Percentiles rank a stretch among this genome's conserved stretches.
phyloP scores from a whole-genome alignment of 1,284 basidiomycete species.

The Chalciporus sp. region DNA sequence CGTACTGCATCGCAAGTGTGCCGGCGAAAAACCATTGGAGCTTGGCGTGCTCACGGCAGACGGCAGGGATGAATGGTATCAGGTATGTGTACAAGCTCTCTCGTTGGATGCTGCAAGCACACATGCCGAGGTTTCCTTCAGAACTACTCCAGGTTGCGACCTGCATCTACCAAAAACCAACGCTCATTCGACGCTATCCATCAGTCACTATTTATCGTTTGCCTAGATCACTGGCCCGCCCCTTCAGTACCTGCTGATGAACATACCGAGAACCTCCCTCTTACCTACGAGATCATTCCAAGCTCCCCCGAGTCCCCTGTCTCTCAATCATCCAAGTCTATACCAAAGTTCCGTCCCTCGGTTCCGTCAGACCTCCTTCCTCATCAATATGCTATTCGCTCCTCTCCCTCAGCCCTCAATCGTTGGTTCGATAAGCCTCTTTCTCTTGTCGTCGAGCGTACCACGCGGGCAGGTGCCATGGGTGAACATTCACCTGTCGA shows the following conservation, averaged over 20 bases:
- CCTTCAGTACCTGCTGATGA: constrained; percentile 31
- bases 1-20: constrained; percentile 53
- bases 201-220: constrained; percentile 59
- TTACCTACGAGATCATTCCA: constrained; percentile 31
- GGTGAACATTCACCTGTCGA: constrained; percentile 96
- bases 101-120: not conserved
- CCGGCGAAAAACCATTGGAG: constrained; percentile 57
- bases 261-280: constrained; percentile 35
- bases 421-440: constrained; percentile 94
- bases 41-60: constrained; percentile 83
- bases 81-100: constrained; percentile 46
- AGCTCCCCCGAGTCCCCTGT: not conserved
- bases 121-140: not conserved
- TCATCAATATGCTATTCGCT: constrained; percentile 79
- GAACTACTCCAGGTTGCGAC: constrained; percentile 24
- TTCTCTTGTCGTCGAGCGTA: constrained; percentile 83
- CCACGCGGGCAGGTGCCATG: constrained; percentile 82
- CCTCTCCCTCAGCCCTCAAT: constrained; percentile 72
- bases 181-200: constrained; percentile 20
- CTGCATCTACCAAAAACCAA: constrained; percentile 21
- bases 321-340: constrained; percentile 5
- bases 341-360: constrained; percentile 4
- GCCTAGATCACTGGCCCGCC: constrained; percentile 63
- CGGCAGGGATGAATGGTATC: constrained; percentile 83
- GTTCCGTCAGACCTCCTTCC: constrained; percentile 57